Conservation (phyloP, 2,329 filamentous ascomycete species). For the Sporothrix phasma region DNA sequence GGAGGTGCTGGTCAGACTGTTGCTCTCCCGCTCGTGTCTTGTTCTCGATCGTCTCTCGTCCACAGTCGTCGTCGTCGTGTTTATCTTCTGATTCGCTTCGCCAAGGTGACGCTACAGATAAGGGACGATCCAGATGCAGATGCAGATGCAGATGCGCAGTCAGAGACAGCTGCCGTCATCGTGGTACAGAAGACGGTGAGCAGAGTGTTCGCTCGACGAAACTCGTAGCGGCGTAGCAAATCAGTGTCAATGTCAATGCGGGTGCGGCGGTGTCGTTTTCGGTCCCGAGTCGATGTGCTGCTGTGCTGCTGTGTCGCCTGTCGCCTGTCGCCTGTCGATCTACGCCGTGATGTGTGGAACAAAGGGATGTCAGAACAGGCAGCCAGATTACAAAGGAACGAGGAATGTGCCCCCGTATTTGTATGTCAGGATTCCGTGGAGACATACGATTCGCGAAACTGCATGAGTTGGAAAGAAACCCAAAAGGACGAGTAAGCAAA, state of each 20-base stretch:
- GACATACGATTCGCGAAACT: background rate
- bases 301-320: too few species aligned
- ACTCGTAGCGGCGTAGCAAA: background rate
- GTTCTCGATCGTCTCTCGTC: background rate
- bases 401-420: too few species aligned
- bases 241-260: background rate
- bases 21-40: background rate
- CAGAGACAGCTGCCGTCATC: background rate
- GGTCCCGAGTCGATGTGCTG: too few species aligned
- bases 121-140: background rate
- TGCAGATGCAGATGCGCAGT: background rate
- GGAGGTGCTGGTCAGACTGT: background rate
- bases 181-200: background rate
- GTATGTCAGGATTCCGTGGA: background rate
- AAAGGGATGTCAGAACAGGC: background rate
- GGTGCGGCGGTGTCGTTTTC: background rate
- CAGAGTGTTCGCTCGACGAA: background rate
- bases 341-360: background rate
- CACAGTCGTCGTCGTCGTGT: background rate
- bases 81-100: background rate
- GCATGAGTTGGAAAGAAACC: too few species aligned
- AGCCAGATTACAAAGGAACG: background rate
- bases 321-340: background rate
- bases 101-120: background rate
- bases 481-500: too few species aligned